These are phyloP conservation scores for Senna siamea DNA, from an alignment of 306 rosid genomes.

Conservation along the genomic window DNA sequence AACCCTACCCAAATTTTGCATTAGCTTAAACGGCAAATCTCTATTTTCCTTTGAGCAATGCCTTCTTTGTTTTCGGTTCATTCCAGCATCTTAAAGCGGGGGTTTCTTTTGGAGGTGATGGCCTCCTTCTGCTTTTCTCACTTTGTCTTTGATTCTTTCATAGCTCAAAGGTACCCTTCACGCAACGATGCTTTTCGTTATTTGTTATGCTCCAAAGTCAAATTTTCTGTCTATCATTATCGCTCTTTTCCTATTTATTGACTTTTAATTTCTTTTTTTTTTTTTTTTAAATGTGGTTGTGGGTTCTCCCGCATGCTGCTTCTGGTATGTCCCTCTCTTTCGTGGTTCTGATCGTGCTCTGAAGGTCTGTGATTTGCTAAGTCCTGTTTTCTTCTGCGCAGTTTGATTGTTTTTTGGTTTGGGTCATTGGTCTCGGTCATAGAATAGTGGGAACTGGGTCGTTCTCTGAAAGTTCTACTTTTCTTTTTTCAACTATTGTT, in stretches of 20 bases:
- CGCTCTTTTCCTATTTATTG: background rate
- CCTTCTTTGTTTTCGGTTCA: background rate
- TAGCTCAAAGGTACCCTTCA: conserved; percentile 21
- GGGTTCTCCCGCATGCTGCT: conserved; percentile 44
- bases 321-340: conserved; percentile 25
- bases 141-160: conserved; percentile 39
- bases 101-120: background rate
- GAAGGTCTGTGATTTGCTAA: conserved; percentile 2
- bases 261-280: too few relatives aligned
- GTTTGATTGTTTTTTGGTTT: background rate
- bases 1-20: background rate
- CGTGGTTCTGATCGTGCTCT: conserved; percentile 37
- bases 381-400: conserved; percentile 1
- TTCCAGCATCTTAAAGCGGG: background rate
- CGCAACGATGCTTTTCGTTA: background rate
- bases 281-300: conserved; percentile 11
- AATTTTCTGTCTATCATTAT: conserved; percentile 34
- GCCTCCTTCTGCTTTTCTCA: conserved; percentile 24
- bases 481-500: background rate
- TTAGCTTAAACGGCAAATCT: background rate
- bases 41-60: background rate
- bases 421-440: conserved; percentile 45
- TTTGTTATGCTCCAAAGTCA: too few relatives aligned
- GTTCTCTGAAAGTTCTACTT: conserved; percentile 46
- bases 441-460: conserved; percentile 42